phyloP scores from a whole-genome alignment of 2,329 filamentous ascomycete genomes.

The Phyllosticta ampelicida region DNA sequence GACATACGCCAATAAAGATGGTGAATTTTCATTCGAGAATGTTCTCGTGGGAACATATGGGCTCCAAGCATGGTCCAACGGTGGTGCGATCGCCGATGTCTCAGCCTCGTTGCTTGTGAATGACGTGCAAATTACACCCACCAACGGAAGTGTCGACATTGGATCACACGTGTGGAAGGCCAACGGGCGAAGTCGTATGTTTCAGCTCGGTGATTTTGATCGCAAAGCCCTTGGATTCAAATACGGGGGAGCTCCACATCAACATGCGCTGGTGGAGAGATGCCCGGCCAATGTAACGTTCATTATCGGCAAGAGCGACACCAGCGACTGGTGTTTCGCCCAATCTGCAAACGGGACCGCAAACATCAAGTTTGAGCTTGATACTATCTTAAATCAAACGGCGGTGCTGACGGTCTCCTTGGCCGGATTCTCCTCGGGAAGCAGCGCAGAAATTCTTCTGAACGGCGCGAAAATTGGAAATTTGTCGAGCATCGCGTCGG shows the following conservation, averaged over 20 bases:
- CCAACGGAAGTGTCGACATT: slow-evolving; percentile 11
- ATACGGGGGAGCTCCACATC: slow-evolving; percentile 33
- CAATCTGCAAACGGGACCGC: slow-evolving; percentile 30
- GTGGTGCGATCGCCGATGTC: slow-evolving; percentile 33
- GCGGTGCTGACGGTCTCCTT: slow-evolving; percentile 34
- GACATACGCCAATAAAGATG: slow-evolving; percentile 33
- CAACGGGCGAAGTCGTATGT: slow-evolving; percentile 26
- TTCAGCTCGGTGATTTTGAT: slow-evolving; percentile 41
- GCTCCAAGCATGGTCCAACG: slow-evolving; percentile 42
- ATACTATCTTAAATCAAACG: slow-evolving; percentile 20
- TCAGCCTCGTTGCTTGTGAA: slow-evolving; percentile 35
- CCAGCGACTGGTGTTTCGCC: slow-evolving; percentile 40
- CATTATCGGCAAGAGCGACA: slow-evolving; percentile 30
- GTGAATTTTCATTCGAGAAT: slow-evolving; percentile 34
- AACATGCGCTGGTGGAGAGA: slow-evolving; percentile 35
- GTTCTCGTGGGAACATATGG: slow-evolving; percentile 38
- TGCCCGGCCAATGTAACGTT: slow-evolving; percentile 39
- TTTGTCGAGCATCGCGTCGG: slow-evolving; percentile 32
- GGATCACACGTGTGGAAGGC: not conserved
- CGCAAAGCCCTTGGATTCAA: slow-evolving; percentile 36
- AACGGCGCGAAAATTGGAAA: slow-evolving; percentile 33
- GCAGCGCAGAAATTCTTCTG: slow-evolving; percentile 30
- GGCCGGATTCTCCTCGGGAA: slow-evolving; percentile 36
- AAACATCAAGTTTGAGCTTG: slow-evolving; percentile 20
- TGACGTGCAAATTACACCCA: slow-evolving; percentile 28